Conservation (phyloP, 768 basidiomycete species). For the Lentinula raphanica region DNA sequence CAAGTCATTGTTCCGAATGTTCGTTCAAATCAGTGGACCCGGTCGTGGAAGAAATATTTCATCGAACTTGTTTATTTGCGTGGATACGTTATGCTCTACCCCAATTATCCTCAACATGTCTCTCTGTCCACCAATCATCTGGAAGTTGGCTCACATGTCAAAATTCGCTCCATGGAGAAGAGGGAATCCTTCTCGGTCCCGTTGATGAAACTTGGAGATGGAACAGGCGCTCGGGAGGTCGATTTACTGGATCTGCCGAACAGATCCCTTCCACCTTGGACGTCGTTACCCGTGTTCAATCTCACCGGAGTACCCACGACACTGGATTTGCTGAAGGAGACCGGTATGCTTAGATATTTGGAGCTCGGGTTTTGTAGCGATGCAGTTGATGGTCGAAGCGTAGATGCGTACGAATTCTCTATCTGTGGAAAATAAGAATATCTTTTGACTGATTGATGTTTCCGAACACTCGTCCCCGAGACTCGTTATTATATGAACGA, state of each 20-base stretch:
- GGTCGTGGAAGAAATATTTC: constrained; percentile 87
- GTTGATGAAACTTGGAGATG: constrained; percentile 44
- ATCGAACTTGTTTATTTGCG: constrained; percentile 80
- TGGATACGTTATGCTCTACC: constrained; percentile 87
- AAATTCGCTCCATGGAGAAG: constrained; percentile 51
- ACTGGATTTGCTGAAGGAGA: not conserved
- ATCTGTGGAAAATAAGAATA: too few species aligned
- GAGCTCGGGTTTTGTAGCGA: not conserved
- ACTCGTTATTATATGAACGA: too few species aligned
- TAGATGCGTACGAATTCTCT: not conserved
- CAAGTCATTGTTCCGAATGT: constrained; percentile 61
- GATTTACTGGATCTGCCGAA: constrained; percentile 57
- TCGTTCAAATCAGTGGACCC: constrained; percentile 76
- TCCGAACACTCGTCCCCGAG: too few species aligned
- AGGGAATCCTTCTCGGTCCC: constrained; percentile 64
- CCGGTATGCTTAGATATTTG: not conserved
- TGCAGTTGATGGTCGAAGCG: not conserved
- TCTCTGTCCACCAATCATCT: constrained; percentile 90
- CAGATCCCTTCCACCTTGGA: constrained; percentile 51
- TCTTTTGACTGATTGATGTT: too few species aligned
- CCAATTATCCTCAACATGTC: constrained; percentile 66
- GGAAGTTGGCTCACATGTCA: constrained; percentile 79
- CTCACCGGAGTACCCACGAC: constrained; percentile 39
- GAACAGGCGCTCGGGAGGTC: constrained; percentile 11
- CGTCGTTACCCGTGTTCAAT: constrained; percentile 63